Conservation (phyloP, 139 green algal genomes). For the Micractinium sp. region DNA sequence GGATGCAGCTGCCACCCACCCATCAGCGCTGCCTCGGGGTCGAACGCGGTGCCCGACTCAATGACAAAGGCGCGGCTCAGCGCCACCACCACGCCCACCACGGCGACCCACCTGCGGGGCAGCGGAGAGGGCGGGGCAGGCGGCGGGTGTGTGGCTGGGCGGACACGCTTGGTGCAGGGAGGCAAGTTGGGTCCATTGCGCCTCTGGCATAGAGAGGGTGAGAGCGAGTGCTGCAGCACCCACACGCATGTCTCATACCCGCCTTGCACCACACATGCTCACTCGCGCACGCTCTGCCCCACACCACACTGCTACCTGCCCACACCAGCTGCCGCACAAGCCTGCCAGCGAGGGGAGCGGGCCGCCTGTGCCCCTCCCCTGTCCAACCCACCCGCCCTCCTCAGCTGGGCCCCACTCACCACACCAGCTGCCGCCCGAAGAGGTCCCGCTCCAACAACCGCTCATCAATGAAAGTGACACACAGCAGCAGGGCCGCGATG, state of each 20-base stretch:
- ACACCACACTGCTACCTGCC: too few species aligned
- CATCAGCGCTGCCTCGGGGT: constrained; percentile 86
- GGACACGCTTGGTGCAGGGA: too few species aligned
- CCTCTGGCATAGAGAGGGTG: too few species aligned
- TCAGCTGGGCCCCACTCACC: constrained; percentile 42
- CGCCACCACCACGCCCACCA: constrained; percentile 80
- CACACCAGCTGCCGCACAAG: background rate
- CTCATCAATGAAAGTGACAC: constrained; percentile 80
- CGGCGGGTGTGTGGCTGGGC: background rate
- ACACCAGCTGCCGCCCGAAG: constrained; percentile 77
- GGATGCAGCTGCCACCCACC: background rate
- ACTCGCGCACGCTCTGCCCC: too few species aligned
- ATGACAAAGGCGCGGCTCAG: constrained; percentile 63
- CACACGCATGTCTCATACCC: too few species aligned
- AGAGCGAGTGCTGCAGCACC: too few species aligned
- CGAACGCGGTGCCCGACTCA: constrained; percentile 67
- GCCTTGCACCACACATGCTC: too few species aligned
- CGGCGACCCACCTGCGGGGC: constrained; percentile 70
- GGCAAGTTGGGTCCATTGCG: too few species aligned
- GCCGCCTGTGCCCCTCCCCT: too few species aligned
- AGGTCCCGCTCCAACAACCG: constrained; percentile 81
- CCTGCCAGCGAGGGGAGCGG: too few species aligned
- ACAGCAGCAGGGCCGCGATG: constrained; percentile 88
- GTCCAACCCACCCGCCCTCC: background rate
- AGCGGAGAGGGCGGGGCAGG: background rate